Conservation (phyloP, 148 eudicot species). For the Oxyria digyna region DNA sequence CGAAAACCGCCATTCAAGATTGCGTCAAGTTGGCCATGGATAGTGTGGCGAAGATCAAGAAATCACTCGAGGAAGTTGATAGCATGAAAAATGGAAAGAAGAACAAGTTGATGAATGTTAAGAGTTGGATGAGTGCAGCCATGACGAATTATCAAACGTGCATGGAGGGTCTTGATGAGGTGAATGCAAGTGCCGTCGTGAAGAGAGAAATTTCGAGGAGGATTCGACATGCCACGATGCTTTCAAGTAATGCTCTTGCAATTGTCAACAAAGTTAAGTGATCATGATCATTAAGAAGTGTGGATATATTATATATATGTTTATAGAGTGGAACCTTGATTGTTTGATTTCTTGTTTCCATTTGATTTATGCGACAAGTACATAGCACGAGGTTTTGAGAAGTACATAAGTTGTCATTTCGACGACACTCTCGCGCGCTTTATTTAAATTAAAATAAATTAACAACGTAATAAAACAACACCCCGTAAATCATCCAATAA, state of each 20-base stretch:
- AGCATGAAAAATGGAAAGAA: neutral
- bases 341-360: too few relatives aligned
- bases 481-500: too few relatives aligned
- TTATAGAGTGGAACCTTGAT: too few relatives aligned
- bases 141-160: constrained; percentile 36
- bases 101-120: constrained; percentile 20
- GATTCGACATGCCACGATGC: neutral
- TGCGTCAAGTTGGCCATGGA: constrained; percentile 2
- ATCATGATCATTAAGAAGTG: neutral
- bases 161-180: constrained; percentile 17
- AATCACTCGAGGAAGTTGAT: neutral
- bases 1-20: neutral
- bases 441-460: too few relatives aligned
- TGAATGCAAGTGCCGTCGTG: neutral
- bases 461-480: too few relatives aligned
- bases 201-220: neutral
- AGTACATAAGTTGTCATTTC: too few relatives aligned
- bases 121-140: constrained; percentile 53
- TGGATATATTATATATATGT: neutral
- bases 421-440: too few relatives aligned
- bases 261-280: neutral
- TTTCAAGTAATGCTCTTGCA: constrained; percentile 3
- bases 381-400: too few relatives aligned
- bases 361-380: too few relatives aligned
- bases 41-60: neutral